Evolutionary conservation across 768 basidiomycete species (phyloP).

Genomic region (Pleurotus pulmonarius): DNA sequence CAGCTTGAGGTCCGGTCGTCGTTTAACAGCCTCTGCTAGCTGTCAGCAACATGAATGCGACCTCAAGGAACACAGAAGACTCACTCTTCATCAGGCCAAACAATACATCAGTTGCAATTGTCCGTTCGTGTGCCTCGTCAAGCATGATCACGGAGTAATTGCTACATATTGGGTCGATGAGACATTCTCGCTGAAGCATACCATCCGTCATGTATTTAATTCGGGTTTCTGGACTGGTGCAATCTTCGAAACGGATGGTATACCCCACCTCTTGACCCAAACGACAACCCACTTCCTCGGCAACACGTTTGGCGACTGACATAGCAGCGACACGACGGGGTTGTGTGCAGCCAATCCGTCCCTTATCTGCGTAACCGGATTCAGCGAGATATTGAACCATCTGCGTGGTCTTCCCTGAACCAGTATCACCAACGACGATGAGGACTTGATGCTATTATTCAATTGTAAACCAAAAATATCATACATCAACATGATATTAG

Average conservation of each 20-base stretch:
- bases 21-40: conserved; percentile 82
- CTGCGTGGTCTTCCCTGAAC: conserved; percentile 98
- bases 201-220: conserved; percentile 99
- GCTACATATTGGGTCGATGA: conserved; percentile 92
- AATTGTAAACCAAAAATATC: conserved; percentile 14
- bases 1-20: conserved; percentile 92
- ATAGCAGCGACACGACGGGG: conserved; percentile 99
- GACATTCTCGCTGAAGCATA: conserved; percentile 95
- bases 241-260: conserved; percentile 98
- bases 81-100: conserved; percentile 93
- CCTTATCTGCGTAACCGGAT: conserved; percentile 85
- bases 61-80: conserved; percentile 17
- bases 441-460: conserved; percentile 83
- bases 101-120: conserved; percentile 96
- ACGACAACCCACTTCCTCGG: conserved; percentile 97
- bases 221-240: conserved; percentile 95
- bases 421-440: conserved; percentile 97
- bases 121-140: conserved; percentile 98
- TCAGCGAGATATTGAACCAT: conserved; percentile 99
- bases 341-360: conserved; percentile 95
- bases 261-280: conserved; percentile 98
- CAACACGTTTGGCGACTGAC: conserved; percentile 97
- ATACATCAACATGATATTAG: conserved; percentile 15
- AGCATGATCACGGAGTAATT: conserved; percentile 96
- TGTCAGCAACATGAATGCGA: conserved; percentile 10